These are phyloP conservation scores for Emergomyces africanus DNA, from an alignment of 2,329 filamentous ascomycete species.

Conservation along the genomic window DNA sequence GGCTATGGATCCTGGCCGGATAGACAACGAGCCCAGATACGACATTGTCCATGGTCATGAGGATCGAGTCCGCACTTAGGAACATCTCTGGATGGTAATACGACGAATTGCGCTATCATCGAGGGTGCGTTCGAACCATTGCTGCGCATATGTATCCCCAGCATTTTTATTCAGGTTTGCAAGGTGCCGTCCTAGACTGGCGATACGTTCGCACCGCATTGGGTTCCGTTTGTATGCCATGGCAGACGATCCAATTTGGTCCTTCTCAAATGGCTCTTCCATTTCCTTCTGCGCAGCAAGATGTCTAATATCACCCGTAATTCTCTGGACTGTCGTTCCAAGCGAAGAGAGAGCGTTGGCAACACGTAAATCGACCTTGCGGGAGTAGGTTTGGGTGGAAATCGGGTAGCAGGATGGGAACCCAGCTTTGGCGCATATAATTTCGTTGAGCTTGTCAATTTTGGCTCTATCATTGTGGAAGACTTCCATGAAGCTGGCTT, in stretches of 20 bases:
- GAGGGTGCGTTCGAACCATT: constrained; percentile 68
- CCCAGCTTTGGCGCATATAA: constrained; percentile 54
- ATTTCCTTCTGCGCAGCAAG: constrained; percentile 68
- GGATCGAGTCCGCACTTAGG: constrained; percentile 54
- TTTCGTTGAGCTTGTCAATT: constrained; percentile 49
- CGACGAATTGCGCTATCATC: constrained; percentile 43
- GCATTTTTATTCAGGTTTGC: constrained; percentile 43
- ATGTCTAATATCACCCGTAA: constrained; percentile 61
- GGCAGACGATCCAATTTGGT: constrained; percentile 59
- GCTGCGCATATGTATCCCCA: constrained; percentile 54
- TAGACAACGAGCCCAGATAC: constrained; percentile 63
- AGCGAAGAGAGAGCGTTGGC: constrained; percentile 68
- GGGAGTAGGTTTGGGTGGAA: constrained; percentile 61
- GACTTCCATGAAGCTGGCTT: constrained; percentile 64
- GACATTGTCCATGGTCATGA: constrained; percentile 56
- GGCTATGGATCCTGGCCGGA: constrained; percentile 55
- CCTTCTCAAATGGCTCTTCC: constrained; percentile 70
- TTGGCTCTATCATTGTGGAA: constrained; percentile 49
- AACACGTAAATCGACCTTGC: constrained; percentile 73
- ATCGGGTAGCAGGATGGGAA: constrained; percentile 50
- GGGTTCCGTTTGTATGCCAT: constrained; percentile 55
- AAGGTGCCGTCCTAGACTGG: constrained; percentile 44
- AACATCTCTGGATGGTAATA: constrained; percentile 52
- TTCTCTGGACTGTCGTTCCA: constrained; percentile 62
- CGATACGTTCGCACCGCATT: constrained; percentile 42